Evolutionary conservation across 208 protist genomes (phyloP).

Genomic region (Wallacemonas sp.): DNA sequence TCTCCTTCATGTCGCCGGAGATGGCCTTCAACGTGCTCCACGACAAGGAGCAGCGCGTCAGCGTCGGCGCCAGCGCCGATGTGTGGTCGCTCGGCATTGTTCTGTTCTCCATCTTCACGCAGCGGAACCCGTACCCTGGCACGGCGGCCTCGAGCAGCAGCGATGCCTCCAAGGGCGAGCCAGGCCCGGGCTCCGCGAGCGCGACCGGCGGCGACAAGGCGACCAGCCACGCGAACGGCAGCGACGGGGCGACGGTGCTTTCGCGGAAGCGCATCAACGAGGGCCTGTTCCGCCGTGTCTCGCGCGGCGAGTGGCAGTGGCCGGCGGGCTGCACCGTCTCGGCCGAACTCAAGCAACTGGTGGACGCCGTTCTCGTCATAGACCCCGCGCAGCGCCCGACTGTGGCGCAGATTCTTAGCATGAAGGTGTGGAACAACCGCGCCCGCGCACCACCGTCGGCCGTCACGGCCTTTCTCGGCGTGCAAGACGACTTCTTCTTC

Average conservation of each 20-base stretch:
- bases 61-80: conserved; percentile 80
- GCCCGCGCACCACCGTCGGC: conserved; percentile 69
- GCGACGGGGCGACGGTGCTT: background rate
- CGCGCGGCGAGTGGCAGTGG: conserved; percentile 79
- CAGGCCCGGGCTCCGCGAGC: background rate
- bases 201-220: conserved; percentile 9
- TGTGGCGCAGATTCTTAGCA: conserved; percentile 57
- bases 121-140: conserved; percentile 78
- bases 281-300: conserved; percentile 68
- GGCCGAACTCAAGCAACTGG: conserved; percentile 57
- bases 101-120: conserved; percentile 89
- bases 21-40: conserved; percentile 92
- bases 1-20: conserved; percentile 93
- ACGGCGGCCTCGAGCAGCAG: background rate
- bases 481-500: conserved; percentile 82
- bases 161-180: background rate
- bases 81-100: conserved; percentile 92
- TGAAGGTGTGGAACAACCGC: conserved; percentile 69
- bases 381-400: conserved; percentile 63
- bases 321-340: conserved; percentile 61
- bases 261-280: conserved; percentile 52
- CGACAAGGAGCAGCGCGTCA: conserved; percentile 72
- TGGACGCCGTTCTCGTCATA: conserved; percentile 65
- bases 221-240: conserved; percentile 16
- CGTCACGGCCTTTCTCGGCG: conserved; percentile 76